phyloP scores from a whole-genome alignment of 768 basidiomycete species.

The Rhizopogon salebrosus region DNA sequence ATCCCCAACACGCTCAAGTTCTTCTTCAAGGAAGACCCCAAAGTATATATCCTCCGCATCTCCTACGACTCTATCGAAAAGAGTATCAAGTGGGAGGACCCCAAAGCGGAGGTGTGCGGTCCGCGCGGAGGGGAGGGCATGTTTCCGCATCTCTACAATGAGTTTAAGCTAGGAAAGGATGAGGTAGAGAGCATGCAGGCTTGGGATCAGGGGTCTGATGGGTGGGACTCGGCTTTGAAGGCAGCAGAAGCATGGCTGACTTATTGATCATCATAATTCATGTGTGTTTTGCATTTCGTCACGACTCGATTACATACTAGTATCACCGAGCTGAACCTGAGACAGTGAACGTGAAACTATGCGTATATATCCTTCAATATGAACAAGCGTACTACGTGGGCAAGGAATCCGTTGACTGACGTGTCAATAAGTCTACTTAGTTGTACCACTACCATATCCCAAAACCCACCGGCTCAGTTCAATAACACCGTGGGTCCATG shows the following conservation, averaged over 20 bases:
- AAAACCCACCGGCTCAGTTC: no score
- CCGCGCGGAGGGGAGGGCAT: conserved; percentile 38
- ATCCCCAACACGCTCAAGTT: conserved; percentile 39
- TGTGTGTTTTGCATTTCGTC: neutral
- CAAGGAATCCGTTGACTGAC: no score
- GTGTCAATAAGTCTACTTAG: no score
- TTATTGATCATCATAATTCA: conserved; percentile 25
- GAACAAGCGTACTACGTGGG: no score
- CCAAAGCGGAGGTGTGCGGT: conserved; percentile 35
- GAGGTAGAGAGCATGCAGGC: conserved; percentile 39
- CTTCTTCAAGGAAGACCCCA: conserved; percentile 39
- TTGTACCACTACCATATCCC: no score
- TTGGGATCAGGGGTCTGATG: conserved; percentile 18
- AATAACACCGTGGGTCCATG: no score
- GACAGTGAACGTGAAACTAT: no score
- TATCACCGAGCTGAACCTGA: neutral
- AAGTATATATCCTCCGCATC: conserved; percentile 40
- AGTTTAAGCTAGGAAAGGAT: conserved; percentile 33
- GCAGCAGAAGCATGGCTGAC: conserved; percentile 26
- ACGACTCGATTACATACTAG: no score
- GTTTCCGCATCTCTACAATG: conserved; percentile 54
- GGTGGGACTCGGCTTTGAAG: conserved; percentile 29
- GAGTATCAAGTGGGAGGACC: conserved; percentile 46
- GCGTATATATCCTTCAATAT: no score
- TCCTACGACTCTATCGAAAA: conserved; percentile 34